phyloP scores from a whole-genome alignment of 768 basidiomycete genomes.

The Hypholoma sublateritium region DNA sequence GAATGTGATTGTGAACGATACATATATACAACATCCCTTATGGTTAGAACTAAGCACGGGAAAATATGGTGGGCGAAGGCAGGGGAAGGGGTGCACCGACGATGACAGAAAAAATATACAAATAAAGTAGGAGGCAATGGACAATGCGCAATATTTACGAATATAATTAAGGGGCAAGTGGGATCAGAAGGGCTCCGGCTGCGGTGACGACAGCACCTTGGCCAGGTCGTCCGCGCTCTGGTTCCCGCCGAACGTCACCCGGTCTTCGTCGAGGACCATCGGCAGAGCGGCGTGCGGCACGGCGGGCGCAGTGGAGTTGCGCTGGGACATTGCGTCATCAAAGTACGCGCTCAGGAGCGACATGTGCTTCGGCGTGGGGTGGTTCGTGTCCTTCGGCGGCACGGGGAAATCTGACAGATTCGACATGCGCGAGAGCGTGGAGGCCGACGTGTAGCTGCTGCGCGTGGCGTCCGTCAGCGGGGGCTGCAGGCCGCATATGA shows the following conservation, averaged over 20 bases:
- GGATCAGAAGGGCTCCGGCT: constrained; percentile 3
- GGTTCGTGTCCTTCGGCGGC: constrained; percentile 42
- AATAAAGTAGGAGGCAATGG: constrained; percentile 1
- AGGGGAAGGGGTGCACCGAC: constrained; percentile 5
- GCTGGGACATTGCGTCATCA: constrained; percentile 26
- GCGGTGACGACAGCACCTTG: constrained; percentile 13
- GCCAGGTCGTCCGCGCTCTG: constrained; percentile 23
- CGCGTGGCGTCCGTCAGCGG: constrained; percentile 35
- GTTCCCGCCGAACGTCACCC: constrained; percentile 22
- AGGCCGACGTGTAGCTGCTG: constrained; percentile 65
- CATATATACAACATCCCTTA: constrained; percentile 7
- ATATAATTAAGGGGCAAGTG: background rate
- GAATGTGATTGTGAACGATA: background rate
- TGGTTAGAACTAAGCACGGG: background rate
- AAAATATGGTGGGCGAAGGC: background rate
- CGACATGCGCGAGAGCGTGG: constrained; percentile 63
- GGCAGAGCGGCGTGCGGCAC: background rate
- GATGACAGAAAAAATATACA: constrained; percentile 8
- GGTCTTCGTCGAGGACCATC: constrained; percentile 12
- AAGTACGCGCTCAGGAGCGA: constrained; percentile 47
- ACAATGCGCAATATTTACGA: no score
- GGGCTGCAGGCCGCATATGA: constrained; percentile 30
- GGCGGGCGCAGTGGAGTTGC: background rate
- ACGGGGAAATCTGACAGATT: constrained; percentile 71
- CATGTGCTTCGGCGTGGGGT: constrained; percentile 27